These are phyloP conservation scores for Penicillium maclennaniae DNA, from an alignment of 495 filamentous ascomycete species.

Conservation along the genomic window DNA sequence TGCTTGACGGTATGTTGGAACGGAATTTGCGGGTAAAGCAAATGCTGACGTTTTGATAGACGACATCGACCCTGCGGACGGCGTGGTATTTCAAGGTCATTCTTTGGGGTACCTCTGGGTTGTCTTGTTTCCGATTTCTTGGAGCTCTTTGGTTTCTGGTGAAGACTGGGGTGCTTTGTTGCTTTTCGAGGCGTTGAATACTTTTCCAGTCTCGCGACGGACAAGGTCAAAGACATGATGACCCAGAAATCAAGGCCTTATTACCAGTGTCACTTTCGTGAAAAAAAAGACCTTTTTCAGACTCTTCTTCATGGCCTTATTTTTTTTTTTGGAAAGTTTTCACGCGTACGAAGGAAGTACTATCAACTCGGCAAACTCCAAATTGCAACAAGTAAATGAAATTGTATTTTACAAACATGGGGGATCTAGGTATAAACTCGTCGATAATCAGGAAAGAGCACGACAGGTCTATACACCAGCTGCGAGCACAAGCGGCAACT, in stretches of 20 bases:
- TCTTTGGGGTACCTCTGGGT: conserved; percentile 19
- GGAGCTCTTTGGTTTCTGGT: conserved; percentile 20
- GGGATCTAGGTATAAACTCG: conserved; percentile 22
- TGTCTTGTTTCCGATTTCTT: conserved; percentile 22
- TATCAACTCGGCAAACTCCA: background rate
- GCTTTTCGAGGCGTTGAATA: conserved; percentile 13
- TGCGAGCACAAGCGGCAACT: conserved; percentile 27
- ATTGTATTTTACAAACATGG: conserved; percentile 31
- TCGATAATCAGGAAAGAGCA: conserved; percentile 23
- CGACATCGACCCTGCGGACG: conserved; percentile 12
- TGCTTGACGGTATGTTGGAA: conserved; percentile 67
- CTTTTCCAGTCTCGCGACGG: background rate
- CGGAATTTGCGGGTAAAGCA: background rate
- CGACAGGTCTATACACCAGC: conserved; percentile 28
- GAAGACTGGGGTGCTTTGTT: conserved; percentile 16
- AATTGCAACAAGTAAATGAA: conserved; percentile 16
- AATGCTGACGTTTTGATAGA: conserved; percentile 2
- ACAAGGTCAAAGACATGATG: background rate
- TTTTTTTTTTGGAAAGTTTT: background rate
- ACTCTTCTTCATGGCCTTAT: background rate
- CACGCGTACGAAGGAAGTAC: too few species aligned
- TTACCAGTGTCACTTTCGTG: background rate
- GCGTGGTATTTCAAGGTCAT: conserved; percentile 21
- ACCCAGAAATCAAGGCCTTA: background rate
- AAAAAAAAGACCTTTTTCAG: background rate